Base-by-base conservation (phyloP, 306 rosid genomes). In the Vicia faba region DNA sequence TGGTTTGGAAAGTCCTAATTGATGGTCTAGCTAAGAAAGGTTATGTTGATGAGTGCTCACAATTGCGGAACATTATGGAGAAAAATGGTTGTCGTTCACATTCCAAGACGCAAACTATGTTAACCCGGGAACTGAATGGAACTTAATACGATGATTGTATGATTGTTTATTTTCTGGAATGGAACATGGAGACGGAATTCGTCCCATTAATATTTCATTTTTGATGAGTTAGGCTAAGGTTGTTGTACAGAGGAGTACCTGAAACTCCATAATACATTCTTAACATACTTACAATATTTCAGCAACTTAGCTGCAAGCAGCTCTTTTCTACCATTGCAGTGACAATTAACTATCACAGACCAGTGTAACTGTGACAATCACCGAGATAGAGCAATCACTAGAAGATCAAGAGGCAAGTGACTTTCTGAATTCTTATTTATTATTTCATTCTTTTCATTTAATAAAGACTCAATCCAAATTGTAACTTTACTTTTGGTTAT, bases 1-100 rank as follows among this genome's bases (percentile, higher is more conserved):
- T 91, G 26, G 91, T 86, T 82, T 88, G 96, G 96, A 88, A 84
- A 79, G 74, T 91, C 78, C 86, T 88, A 43, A 83, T 91, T 64
- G 91, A 91, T 45, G 97, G 97, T 70, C 80, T 91, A 65, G 82
- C 81, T 65, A 80, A 69, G 71, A 82, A 68, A 36, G 95, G 97
- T 59, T 82, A 72, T 75, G 77, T 73, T 54, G 77, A 73, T 55
- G 80, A 73, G 66, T 85, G 95, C 87, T 82, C 86, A 43, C 82
- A 85, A 61, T 81, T 91, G n/a, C 64, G 87, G 61, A 73, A 74
- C 20, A 68, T 83, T 56, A 88, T 91, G 85, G 87, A 78, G 77
- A 71, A 73, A 56, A 84, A 71, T 77, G 89, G 95, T 39, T 91
- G 85, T 73, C 75, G 3, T 62, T 78, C 86, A 82, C 96, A 91